Base-by-base conservation (phyloP, 768 basidiomycete genomes). In the Pholiota conissans region DNA sequence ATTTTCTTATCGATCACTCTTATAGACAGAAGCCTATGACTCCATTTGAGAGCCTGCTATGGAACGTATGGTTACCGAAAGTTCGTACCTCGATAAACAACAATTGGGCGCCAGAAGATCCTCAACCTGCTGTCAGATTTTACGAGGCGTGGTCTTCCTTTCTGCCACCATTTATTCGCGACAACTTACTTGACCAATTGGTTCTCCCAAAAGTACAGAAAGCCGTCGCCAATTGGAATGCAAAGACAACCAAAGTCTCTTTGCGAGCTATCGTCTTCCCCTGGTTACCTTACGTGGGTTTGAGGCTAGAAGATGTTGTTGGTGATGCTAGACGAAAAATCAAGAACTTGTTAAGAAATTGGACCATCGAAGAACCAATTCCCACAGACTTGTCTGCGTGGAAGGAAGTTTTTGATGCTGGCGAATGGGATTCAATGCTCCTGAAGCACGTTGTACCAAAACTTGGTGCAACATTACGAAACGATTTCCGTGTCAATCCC, bases 181-280 rank as follows among this genome's bases (percentile, higher is more conserved):
- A 98, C 74, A 99, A 98, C 68, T 80, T 99, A 58, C 84, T 99
- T 60, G 95, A 98, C 68, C 97, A 99, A 70, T 85, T 99, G 22
- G 83, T 99, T 45, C 77, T 99, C 20, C 97, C 97, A 1, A 99
- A 98, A 73, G 83, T 99, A 2, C 83, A 89, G 49, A 86, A 87
- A 61, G 85, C 93, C 3, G 83, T 98, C 30, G 81, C 85, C 3
- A 87, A 91, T 50, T 99, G 97, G 97, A 87, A 79, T 66, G 75
- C 84, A 5, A 85, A 81, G 65, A 79, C 74, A 26, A 81, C 77
- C 56, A 75, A 74, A 2, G 79, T 83, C 0, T 73, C 91, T 0
- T 71, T 98, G 49, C 91, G 90, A 48, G 77, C 83, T 1, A 80
- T 99, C 47, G 86, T 99, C 1, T 96, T 98, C 70, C 97, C 97